These are phyloP conservation scores for Colletotrichum viniferum DNA, from an alignment of 2,329 filamentous ascomycete genomes.

Conservation along the genomic window DNA sequence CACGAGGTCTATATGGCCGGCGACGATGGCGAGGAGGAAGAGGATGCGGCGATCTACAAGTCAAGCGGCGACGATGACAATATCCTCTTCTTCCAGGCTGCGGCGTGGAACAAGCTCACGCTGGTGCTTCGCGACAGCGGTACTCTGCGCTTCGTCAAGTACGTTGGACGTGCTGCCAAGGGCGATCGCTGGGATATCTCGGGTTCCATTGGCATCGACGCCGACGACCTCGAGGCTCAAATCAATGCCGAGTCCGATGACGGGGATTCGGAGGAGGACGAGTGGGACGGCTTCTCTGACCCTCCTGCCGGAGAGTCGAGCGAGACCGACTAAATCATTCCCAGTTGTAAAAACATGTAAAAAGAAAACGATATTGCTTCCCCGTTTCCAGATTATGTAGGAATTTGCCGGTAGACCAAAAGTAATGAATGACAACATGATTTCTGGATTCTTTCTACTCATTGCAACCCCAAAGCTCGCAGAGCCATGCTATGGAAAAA, in stretches of 20 bases:
- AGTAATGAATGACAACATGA: neutral
- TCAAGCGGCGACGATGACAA: constrained; percentile 77
- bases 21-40: constrained; percentile 72
- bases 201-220: constrained; percentile 76
- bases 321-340: constrained; percentile 37
- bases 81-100: constrained; percentile 67
- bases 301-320: constrained; percentile 21
- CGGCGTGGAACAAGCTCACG: constrained; percentile 87
- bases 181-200: constrained; percentile 94
- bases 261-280: constrained; percentile 50
- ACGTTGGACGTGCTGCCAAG: constrained; percentile 80
- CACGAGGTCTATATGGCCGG: constrained; percentile 95
- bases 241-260: constrained; percentile 33
- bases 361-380: neutral
- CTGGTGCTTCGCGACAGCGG: constrained; percentile 88
- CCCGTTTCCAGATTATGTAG: neutral
- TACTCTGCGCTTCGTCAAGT: constrained; percentile 93
- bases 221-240: constrained; percentile 50
- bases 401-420: neutral
- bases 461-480: neutral
- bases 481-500: neutral
- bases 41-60: constrained; percentile 81
- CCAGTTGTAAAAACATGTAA: neutral
- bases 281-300: constrained; percentile 63
- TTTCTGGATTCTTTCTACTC: neutral